Percentiles rank a stretch among this genome's conserved stretches.
Evolutionary conservation across 2,329 filamentous ascomycete species (phyloP).

Genomic region (Metarhizium album): DNA sequence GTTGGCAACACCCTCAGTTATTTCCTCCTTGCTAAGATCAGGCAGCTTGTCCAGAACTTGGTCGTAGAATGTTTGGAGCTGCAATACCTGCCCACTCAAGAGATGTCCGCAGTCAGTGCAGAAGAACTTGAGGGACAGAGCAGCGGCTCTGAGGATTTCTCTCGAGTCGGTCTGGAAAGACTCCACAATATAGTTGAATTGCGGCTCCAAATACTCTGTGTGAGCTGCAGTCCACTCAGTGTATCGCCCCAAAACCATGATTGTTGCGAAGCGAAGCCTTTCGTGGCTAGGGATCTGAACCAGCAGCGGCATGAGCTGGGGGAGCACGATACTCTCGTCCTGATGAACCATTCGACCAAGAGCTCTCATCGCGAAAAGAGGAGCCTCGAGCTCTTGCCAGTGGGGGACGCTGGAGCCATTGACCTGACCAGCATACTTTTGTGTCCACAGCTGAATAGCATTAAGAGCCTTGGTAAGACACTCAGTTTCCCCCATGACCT

Average conservation of each 20-base stretch:
- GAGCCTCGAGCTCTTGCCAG: conserved; percentile 94
- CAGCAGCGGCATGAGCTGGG: conserved; percentile 84
- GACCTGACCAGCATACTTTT: conserved; percentile 66
- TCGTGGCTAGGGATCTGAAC: conserved; percentile 92
- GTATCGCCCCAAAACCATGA: conserved; percentile 93
- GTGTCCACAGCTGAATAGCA: conserved; percentile 80
- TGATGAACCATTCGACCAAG: conserved; percentile 94
- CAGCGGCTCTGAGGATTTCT: conserved; percentile 85
- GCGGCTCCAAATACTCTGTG: conserved; percentile 80
- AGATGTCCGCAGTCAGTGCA: conserved; percentile 89
- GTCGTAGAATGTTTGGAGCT: conserved; percentile 88
- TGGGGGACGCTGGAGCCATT: conserved; percentile 68
- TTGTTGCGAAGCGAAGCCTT: conserved; percentile 95
- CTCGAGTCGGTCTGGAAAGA: conserved; percentile 82
- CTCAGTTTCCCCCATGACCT: conserved; percentile 87
- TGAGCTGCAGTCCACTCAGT: conserved; percentile 97
- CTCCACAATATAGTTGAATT: conserved; percentile 91
- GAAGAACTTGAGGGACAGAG: conserved; percentile 92
- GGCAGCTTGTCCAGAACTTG: conserved; percentile 80
- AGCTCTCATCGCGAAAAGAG: conserved; percentile 87
- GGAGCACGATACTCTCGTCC: conserved; percentile 77
- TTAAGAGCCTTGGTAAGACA: conserved; percentile 83
- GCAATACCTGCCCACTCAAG: conserved; percentile 69
- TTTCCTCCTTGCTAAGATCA: conserved; percentile 80
- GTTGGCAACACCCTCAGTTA: conserved; percentile 89